Evolutionary conservation across 352 stramenopile species (phyloP), one percentile per base, ranked within the genome.

Genomic region (Phytophthora macrochlamydospora): DNA sequence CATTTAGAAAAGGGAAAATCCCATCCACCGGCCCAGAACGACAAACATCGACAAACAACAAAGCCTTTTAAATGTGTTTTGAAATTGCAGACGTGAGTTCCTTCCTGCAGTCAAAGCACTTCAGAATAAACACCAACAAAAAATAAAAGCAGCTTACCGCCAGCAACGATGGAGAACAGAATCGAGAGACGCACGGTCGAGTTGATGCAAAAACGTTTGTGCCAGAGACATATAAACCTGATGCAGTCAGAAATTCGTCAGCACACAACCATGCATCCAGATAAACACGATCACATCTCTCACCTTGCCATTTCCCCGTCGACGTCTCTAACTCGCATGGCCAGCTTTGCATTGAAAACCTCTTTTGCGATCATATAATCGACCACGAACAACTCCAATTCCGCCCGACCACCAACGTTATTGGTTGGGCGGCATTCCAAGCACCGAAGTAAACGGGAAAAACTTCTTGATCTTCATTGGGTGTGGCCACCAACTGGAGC

Each of bases 331-430:
- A 76, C 0, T 7, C 40, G 42, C 30, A 3, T 14, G 29, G 66
- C 29, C 30, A 79, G 40, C 42, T 73, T 59, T 50, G 67, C 59
- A 32, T 71, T 64, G 13, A 72, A 69, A 14, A 78, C 44, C 13
- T 46, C 48, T 67, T 51, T 62, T 43, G 65, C 62, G 28, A 79
- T 62, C 1, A 75, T 54, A 13, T 81, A 77, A 24, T 82, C 75
- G 37, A 62, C 58, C 24, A 84, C 45, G 37, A 84, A 62, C 12
- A 76, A 32, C 44, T 81, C 65, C 14, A 83, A 30, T 18, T 76
- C 55, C 31, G 33, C 53, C 57, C 63, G 61, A 56, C 14, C 4
- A 54, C 56, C 30, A 7, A 28, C 11, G 6, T 33, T 8, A 29
- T 35, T 5, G 4, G 33, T 28, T 30, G 57, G 33, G 44, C 28